Base-by-base conservation (phyloP, 768 basidiomycete genomes). In the Amanita polypyramis region DNA sequence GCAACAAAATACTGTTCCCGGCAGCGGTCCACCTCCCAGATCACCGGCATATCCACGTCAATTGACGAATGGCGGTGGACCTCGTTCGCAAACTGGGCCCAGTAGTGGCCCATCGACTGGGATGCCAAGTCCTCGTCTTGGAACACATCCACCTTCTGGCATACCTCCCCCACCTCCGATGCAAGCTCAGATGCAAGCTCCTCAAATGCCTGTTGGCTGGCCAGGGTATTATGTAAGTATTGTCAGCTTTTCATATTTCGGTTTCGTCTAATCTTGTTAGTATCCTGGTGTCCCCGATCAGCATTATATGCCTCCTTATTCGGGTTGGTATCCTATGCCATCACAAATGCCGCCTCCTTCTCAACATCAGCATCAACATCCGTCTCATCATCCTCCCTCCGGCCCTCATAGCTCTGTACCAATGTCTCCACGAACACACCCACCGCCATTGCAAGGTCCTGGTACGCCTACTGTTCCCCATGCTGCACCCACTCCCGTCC, bases 391-490 rank as follows among this genome's bases (percentile, higher is more conserved):
- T 54, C 68, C 69, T 27, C 73, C 73, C 5, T 67, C 72, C 40
- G 72, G 67, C 32, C 70, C 69, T 30, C 72, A 77, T 52, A 69
- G 65, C 25, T 53, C 66, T 27, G 75, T 81, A 63, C 71, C 82
- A 4, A 76, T 87, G 70, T 86, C 85, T 12, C 84, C 85, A 32
- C 77, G 82, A 53, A 79, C 74, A 56, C 75, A 63, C 43, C 63
- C 74, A 34, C 59, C 71, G 29, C 70, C 74, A 42, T 69, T 83
- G 14, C 80, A 77, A 55, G 61, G 66, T 4, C 79, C 84, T 10
- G 77, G 76, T 25, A 87, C 85, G 1, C 83, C 86, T n/a, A 83
- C 80, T 1, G 67, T 76, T 47, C 47, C 76, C 2, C 84, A 82
- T 49, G 74, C 84, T 14, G 60, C 74, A 29, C 75, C 80, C 8